Base-by-base conservation (phyloP, 176 grass and related monocot genomes). In the Bonia amplexicaulis region DNA sequence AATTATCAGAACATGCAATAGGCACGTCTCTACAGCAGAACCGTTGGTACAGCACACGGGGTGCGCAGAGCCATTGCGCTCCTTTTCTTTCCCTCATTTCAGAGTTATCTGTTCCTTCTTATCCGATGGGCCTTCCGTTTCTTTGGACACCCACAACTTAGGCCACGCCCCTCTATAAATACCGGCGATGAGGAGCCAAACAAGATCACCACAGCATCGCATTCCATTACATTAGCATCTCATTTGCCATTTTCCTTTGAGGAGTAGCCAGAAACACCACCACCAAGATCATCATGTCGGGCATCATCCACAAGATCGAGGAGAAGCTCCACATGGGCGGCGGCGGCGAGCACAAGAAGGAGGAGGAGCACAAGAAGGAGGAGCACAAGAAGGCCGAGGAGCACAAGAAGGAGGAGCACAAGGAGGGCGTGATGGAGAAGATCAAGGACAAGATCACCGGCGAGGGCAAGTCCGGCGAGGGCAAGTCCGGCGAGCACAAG, bases 361-460 rank as follows among this genome's bases (percentile, higher is more conserved):
- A 90, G 49, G 86, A 74, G 5, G 87, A 97, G 81, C 87, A 90
- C 85, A 90, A 95, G 84, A 82, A 88, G 67, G 71, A 72, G 9
- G 74, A 89, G 75, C 94, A 90, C 87, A 82, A 92, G 72, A 87
- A 81, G 84, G 85, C 35, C 5, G 87, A 35, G 7, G 86, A 84
- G 65, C 84, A 92, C 82, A 87, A 95, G 86, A 79, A 96, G 84
- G 81, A 87, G 31, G 83, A 92, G 80, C 86, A 93, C 74, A 90
- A 93, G 66, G 93, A 88, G 49, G 92, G 95, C 29, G 7, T 94
- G 5, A 6, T 82, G 13, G 95, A 91, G 25, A 95, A 97, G 92
- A 90, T 97, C 85, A 97, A 97, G 91, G 90, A 91, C 52, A 97
- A 97, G 89, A 66, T 94, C 89, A 88, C 88, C 40, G 92, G 95